phyloP scores from a whole-genome alignment of 225 moss, liverwort and hornwort genomes.

The Marchantia polymorpha region DNA sequence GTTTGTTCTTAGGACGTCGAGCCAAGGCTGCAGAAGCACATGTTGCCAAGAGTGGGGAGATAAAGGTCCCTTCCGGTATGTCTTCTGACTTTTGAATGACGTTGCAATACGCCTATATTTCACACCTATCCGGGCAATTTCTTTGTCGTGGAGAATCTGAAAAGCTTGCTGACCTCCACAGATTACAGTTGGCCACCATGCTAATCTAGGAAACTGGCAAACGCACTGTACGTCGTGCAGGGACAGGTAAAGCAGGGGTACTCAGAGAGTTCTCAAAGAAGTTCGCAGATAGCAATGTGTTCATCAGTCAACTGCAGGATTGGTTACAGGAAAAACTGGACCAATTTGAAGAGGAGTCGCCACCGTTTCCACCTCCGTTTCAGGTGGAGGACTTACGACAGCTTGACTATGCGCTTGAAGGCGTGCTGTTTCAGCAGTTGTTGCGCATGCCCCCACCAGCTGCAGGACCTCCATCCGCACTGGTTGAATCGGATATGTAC shows the following conservation, averaged over 20 bases:
- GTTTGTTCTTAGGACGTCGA: constrained; percentile 33
- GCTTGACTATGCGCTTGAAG: constrained; percentile 88
- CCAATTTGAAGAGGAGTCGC: constrained; percentile 50
- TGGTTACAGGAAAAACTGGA: constrained; percentile 82
- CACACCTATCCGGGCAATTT: too few relatives aligned
- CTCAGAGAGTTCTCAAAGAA: constrained; percentile 76
- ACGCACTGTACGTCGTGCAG: constrained; percentile 11
- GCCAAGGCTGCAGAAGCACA: constrained; percentile 38
- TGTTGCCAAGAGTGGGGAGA: constrained; percentile 37
- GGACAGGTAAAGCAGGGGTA: constrained; percentile 53
- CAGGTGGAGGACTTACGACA: constrained; percentile 80
- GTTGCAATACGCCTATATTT: too few relatives aligned
- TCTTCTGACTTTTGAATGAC: too few relatives aligned
- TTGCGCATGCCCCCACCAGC: constrained; percentile 71
- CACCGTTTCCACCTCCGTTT: constrained; percentile 66
- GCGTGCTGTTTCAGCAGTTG: constrained; percentile 90
- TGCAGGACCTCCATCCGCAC: constrained; percentile 20
- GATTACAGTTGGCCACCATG: too few relatives aligned
- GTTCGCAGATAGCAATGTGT: constrained; percentile 63
- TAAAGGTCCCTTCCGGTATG: constrained; percentile 36
- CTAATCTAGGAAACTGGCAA: too few relatives aligned
- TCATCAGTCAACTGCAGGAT: constrained; percentile 65
- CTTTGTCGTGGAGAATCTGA: too few relatives aligned
- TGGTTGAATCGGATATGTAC: constrained; percentile 69
- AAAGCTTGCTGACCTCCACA: too few relatives aligned